Base-by-base conservation (phyloP, 495 filamentous ascomycete genomes). In the Niebla homalea region DNA sequence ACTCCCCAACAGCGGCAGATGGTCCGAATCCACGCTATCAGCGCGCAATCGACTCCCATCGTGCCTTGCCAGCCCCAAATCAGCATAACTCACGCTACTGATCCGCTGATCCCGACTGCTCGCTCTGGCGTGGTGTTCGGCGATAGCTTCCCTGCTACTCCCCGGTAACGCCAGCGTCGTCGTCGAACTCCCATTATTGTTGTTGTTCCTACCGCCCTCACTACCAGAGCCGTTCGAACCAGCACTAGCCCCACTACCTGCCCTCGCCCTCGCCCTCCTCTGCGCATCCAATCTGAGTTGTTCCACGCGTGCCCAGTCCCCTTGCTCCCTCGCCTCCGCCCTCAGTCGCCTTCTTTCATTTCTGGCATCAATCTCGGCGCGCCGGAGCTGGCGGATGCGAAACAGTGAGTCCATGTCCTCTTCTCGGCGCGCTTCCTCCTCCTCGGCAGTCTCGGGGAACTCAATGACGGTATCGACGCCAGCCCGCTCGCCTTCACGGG, bases 401-500 rank as follows among this genome's bases (percentile, higher is more conserved):
- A 94, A 98, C 21, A 97, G 63, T 7, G 85, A 74, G 41, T 89
- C 84, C 92, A 97, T 97, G 59, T 97, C 84, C 29, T 85, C 79
- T 49, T 97, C 89, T n/a, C 92, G 74, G 35, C 88, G 70, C 2
- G 62, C 64, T 59, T 98, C 92, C 57, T 92, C 79, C 43, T 89
- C 82, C 20, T 83, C 77, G 3, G 62, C 64, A 0, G 78, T 81
- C 55, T 89, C 85, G 1, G 85, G 83, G 49, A 77, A 84, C 63
- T 98, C 92, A 25, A 97, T 69, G 3, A 98, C 89, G 32, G 85
- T 76, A 57, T 98, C 92, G 56, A 98, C 89, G 3, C 92, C 92
- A 39, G 70, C 89, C 22, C 92, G 77, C 61, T 98, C 92, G 29
- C 92, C 92, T 64, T 93, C 92, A 0, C 92, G 77, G 14, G 79